Conservation (phyloP, 1,284 basidiomycete genomes). For the Ustilago curta region DNA sequence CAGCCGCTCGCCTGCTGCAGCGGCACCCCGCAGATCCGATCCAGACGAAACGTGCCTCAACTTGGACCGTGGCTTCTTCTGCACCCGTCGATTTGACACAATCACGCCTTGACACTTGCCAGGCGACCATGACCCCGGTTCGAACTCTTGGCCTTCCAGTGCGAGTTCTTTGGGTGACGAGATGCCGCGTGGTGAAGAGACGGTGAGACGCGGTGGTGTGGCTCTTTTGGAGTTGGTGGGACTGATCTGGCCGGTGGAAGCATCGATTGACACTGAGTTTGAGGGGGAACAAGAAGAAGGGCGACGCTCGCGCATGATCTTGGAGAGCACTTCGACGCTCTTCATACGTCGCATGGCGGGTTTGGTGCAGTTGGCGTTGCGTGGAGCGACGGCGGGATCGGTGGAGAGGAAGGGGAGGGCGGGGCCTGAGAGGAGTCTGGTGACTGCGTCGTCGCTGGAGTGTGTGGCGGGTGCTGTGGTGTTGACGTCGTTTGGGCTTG, state of each 20-base stretch:
- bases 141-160: conserved; percentile 40
- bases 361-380: conserved; percentile 42
- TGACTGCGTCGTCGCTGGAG: conserved; percentile 16
- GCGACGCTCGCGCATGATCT: conserved; percentile 38
- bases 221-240: conserved; percentile 27
- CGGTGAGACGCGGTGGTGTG: conserved; percentile 41
- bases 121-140: conserved; percentile 44
- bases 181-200: conserved; percentile 51
- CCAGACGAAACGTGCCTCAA: conserved; percentile 26
- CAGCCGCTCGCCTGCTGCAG: conserved; percentile 11
- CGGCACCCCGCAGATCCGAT: conserved; percentile 14
- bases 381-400: conserved; percentile 44
- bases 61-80: conserved; percentile 31
- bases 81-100: conserved; percentile 34
- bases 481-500: not conserved
- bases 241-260: conserved; percentile 22
- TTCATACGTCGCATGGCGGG: conserved; percentile 49
- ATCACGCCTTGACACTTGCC: conserved; percentile 13
- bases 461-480: not conserved
- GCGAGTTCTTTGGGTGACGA: conserved; percentile 45
- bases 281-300: conserved; percentile 8
- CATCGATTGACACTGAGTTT: not conserved
- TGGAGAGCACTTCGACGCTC: conserved; percentile 50
- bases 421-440: conserved; percentile 32
- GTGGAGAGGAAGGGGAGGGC: conserved; percentile 45